Percentiles rank a stretch among this genome's conserved stretches.
Evolutionary conservation across 371 early-diverging fungal genomes (phyloP).

Genomic region (Mortierella sp.): DNA sequence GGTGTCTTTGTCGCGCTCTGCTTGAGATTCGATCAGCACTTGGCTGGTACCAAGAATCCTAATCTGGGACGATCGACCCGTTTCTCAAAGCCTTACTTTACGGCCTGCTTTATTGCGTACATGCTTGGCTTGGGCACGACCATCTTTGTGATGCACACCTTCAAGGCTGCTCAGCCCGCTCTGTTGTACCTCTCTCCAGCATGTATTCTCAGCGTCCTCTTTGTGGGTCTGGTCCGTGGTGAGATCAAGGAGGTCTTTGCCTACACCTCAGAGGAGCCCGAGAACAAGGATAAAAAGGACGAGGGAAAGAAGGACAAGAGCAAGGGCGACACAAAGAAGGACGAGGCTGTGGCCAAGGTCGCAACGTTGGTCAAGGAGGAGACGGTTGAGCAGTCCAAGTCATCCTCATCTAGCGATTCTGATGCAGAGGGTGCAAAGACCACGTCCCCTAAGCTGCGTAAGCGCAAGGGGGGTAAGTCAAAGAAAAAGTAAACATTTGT

Average conservation of each 20-base stretch:
- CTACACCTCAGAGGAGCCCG: slow-evolving; percentile 76
- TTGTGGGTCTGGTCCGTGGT: slow-evolving; percentile 85
- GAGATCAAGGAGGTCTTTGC: slow-evolving; percentile 85
- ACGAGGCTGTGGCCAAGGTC: not conserved
- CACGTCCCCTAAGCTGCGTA: slow-evolving; percentile 24
- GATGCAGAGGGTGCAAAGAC: slow-evolving; percentile 28
- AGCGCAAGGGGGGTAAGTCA: slow-evolving; percentile 52
- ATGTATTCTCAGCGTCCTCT: slow-evolving; percentile 86
- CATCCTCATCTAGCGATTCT: slow-evolving; percentile 29
- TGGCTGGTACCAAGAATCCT: slow-evolving; percentile 54
- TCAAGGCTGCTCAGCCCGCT: slow-evolving; percentile 98
- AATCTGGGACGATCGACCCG: slow-evolving; percentile 59
- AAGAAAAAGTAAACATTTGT: slow-evolving; percentile 13
- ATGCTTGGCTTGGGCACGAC: slow-evolving; percentile 88
- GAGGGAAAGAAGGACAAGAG: slow-evolving; percentile 50
- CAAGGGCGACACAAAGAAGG: slow-evolving; percentile 23
- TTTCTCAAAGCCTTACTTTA: slow-evolving; percentile 92
- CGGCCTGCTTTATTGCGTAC: slow-evolving; percentile 83
- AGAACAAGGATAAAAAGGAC: slow-evolving; percentile 55
- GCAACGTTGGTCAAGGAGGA: slow-evolving; percentile 17
- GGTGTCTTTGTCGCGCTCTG: slow-evolving; percentile 96
- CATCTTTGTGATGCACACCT: slow-evolving; percentile 94
- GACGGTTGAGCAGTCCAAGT: slow-evolving; percentile 14
- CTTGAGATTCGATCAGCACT: slow-evolving; percentile 85
- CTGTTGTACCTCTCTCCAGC: slow-evolving; percentile 96